phyloP scores from a whole-genome alignment of 1,139 yeast species.

The Arxiozyma telluris region DNA sequence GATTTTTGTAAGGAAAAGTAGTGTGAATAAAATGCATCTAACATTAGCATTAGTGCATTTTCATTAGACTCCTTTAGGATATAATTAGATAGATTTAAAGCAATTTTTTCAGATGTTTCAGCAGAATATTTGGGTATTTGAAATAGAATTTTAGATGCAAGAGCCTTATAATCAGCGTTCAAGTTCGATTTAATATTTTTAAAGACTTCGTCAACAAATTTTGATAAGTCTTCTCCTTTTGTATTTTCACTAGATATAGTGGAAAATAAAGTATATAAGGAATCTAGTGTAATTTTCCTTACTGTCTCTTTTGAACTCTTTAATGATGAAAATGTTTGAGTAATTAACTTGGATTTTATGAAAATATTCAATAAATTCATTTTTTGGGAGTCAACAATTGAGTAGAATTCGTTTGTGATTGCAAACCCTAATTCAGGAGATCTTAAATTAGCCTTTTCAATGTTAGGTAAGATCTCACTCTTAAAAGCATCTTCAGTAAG shows the following conservation, averaged over 20 bases:
- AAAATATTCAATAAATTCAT: conserved; percentile 36
- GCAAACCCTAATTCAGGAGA: conserved; percentile 69
- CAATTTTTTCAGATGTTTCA: conserved; percentile 32
- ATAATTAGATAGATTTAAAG: conserved; percentile 40
- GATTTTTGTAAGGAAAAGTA: conserved; percentile 24
- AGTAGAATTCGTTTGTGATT: conserved; percentile 39
- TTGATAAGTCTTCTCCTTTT: conserved; percentile 21
- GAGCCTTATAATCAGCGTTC: conserved; percentile 56
- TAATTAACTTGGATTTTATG: conserved; percentile 42
- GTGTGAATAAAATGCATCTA: conserved; percentile 44
- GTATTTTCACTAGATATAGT: conserved; percentile 11
- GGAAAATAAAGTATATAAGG: conserved; percentile 31
- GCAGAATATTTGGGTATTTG: conserved; percentile 26
- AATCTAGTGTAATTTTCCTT: conserved; percentile 43
- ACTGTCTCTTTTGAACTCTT: conserved; percentile 65
- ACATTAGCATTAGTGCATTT: conserved; percentile 41
- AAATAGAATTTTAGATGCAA: conserved; percentile 38
- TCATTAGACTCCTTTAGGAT: conserved; percentile 74
- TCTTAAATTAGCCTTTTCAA: conserved; percentile 72
- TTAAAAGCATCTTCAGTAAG: conserved; percentile 39
- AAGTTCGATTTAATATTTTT: conserved; percentile 53
- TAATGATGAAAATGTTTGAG: conserved; percentile 54
- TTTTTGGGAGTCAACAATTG: conserved; percentile 30
- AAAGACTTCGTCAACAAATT: conserved; percentile 44
- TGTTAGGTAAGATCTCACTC: conserved; percentile 42